Base-by-base conservation (phyloP, 176 grass and related monocot genomes). In the Metroxylon sagu region DNA sequence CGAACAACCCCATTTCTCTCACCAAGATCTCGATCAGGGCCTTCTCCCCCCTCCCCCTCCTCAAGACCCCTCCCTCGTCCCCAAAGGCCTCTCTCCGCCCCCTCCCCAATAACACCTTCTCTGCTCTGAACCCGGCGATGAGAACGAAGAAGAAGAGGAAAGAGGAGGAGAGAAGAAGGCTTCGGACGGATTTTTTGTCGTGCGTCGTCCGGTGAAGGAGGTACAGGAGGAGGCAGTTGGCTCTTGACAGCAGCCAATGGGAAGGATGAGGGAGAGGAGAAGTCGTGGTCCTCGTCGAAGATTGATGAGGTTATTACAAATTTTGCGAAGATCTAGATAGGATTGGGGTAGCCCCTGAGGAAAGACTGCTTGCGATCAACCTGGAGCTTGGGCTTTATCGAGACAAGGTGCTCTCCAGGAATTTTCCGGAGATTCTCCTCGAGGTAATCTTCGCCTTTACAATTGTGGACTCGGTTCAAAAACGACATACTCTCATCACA, bases 381-480 rank as follows among this genome's bases (percentile, higher is more conserved):
- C 75, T 97, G 72, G 92, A 97, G 78, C 78, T 97, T 49, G 89
- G 80, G 57, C 71, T 97, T 57, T 85, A 88, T 65, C 87, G 87
- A 53, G 75, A 66, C n/a, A 97, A 97, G 75, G 83, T 88, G 21
- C 73, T 91, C 64, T 88, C 84, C 14, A 50, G 83, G 68, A 82
- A 78, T 52, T 97, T 80, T 62, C 66, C 83, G 70, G 83, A 83
- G 51, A 72, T 97, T 62, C 84, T 91, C 3, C 62, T 80, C 57
- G 82, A 91, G 87, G 87, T 96, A 43, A 65, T 82, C 28, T 49
- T 65, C 21, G 21, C 21, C 35, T 10, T 43, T 43, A 43, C 10
- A 14, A 10, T 12, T 43, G 35, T 14, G 35, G 35, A 43, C 7
- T 8, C 12, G 35, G 35, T 43, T 43, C 8, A 43, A 43, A 23